These are phyloP conservation scores for Peronospora belbahrii DNA, from an alignment of 352 stramenopile species.

Conservation along the genomic window DNA sequence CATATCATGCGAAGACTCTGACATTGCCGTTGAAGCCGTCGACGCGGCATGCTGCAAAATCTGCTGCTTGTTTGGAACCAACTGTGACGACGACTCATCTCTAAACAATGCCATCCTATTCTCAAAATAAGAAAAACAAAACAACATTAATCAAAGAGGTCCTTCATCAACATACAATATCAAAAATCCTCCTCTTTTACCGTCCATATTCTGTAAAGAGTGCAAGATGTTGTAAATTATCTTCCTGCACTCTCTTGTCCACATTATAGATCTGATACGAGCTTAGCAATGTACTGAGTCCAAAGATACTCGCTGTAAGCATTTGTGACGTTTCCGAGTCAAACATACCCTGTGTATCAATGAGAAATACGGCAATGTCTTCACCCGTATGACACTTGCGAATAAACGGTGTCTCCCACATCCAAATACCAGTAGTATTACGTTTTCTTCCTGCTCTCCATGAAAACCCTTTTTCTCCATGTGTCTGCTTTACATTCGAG, in stretches of 20 bases:
- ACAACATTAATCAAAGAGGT: too few species aligned
- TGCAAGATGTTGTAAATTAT: conserved; percentile 98
- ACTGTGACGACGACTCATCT: conserved; percentile 20
- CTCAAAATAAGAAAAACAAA: background rate
- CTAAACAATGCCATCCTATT: conserved; percentile 68
- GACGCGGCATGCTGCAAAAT: conserved; percentile 18
- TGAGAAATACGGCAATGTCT: conserved; percentile 93
- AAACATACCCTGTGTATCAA: conserved; percentile 99
- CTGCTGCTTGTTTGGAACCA: conserved; percentile 18
- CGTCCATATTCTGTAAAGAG: conserved; percentile 99
- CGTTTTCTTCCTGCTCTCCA: conserved; percentile 94
- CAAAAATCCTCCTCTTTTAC: conserved; percentile 38
- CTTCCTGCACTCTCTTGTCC: conserved; percentile 98
- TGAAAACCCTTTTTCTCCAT: conserved; percentile 88
- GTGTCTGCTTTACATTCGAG: conserved; percentile 70
- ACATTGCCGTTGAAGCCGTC: background rate
- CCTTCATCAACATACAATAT: background rate
- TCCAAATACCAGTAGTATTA: conserved; percentile 99
- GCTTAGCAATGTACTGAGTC: conserved; percentile 93
- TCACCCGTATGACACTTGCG: conserved; percentile 79
- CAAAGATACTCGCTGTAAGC: conserved; percentile 98
- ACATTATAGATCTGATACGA: conserved; percentile 99
- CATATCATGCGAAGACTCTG: conserved; percentile 17
- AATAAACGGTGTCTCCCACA: conserved; percentile 98
- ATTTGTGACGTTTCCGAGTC: conserved; percentile 98